Evolutionary conservation across 257 asterid genomes (phyloP), one percentile per base, ranked within the genome.

Genomic region (Ocimum tenuiflorum): DNA sequence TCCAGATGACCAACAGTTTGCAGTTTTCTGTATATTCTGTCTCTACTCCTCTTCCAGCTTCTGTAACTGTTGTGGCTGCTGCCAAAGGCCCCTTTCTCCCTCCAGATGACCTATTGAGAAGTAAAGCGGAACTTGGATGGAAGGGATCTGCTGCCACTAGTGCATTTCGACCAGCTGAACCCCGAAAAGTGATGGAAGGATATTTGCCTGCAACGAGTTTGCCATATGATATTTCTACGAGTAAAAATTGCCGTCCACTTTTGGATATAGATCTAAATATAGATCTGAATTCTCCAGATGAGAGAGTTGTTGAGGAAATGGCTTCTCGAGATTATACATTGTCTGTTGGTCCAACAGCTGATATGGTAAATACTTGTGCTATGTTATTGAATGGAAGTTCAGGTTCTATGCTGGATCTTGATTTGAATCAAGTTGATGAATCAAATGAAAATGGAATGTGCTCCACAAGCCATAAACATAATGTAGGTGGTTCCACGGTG

Each of bases 91-190:
- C 83, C 31, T 92, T 87, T 75, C 82, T 84, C 75, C 97, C 95
- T 46, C 96, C 91, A 2, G 97, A 82, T 11, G 99, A 89, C 77
- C 75, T 92, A 41, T 55, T 92, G 81, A 84, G 85, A 75, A 81
- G 60, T 55, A 92, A 73, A 83, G 96, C 83, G 57, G 97, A 84
- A 63, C 79, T 87, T 35, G 94, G 97, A 33, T 92, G 99, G 99
- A 89, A 84, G 73, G 99, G 98, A 8, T 89, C 99, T 38, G 97
- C 99, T 39, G 90, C 94, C 17, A 92, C 99, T 7, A 92, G 99
- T 73, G 97, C 99, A 22, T 92, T 92, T 73, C 84, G 99, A 13
- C 99, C 97, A 8, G 99, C 99, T 20, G 99, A 92, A 75, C 97
- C 99, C 53, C 58, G 97, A 60, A 91, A 84, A 73, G 79, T 70